These are phyloP conservation scores for Xanthoconium separans DNA, from an alignment of 1,284 basidiomycete species.

Conservation along the genomic window DNA sequence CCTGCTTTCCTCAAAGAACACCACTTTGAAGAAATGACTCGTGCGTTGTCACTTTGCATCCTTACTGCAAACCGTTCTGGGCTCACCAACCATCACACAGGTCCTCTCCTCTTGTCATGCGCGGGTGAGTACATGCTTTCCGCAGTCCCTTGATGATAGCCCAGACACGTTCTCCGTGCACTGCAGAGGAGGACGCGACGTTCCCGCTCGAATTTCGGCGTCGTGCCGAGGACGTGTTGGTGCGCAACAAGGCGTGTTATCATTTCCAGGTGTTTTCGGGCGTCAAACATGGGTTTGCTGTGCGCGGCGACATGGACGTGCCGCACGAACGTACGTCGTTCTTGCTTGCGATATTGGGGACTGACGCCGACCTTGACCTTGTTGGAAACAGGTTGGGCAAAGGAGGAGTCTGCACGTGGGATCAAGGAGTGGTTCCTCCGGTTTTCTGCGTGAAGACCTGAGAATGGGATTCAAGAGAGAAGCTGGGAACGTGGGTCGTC, in stretches of 20 bases:
- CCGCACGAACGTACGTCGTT: conserved; percentile 18
- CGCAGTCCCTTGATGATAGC: not conserved
- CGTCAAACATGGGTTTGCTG: conserved; percentile 32
- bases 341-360: too few relatives aligned
- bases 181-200: conserved; percentile 26
- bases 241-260: conserved; percentile 22
- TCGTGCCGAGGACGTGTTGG: conserved; percentile 29
- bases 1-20: conserved; percentile 53
- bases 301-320: conserved; percentile 23
- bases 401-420: conserved; percentile 52
- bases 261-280: conserved; percentile 32
- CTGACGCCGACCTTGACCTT: too few relatives aligned
- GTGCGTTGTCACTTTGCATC: conserved; percentile 32
- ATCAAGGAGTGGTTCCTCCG: conserved; percentile 47
- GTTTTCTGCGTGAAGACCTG: conserved; percentile 27
- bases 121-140: conserved; percentile 36
- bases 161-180: too few relatives aligned
- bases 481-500: too few relatives aligned
- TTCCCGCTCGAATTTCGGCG: conserved; percentile 24
- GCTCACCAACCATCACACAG: conserved; percentile 28
- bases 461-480: not conserved
- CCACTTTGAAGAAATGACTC: conserved; percentile 46
- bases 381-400: conserved; percentile 49
- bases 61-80: not conserved
- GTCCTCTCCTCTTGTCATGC: conserved; percentile 50